phyloP scores from a whole-genome alignment of 148 eudicot species.

The Rhododendron ferrugineum region DNA sequence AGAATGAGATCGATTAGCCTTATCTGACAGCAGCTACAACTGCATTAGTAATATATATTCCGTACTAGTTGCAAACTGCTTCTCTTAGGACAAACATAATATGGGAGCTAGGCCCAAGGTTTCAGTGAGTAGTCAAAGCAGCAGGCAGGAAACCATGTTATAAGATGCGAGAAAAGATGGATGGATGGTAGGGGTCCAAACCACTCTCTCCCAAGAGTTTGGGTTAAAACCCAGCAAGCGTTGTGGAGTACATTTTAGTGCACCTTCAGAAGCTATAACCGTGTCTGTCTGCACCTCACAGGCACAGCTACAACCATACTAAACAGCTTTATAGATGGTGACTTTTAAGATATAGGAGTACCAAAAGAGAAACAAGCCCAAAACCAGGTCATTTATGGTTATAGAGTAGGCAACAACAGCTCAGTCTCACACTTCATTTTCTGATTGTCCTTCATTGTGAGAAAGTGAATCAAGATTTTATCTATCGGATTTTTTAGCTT shows the following conservation, averaged over 20 bases:
- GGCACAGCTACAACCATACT: background rate
- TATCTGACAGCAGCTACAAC: background rate
- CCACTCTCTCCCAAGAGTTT: background rate
- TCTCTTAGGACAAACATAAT: background rate
- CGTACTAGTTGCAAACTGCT: background rate
- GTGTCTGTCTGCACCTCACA: background rate
- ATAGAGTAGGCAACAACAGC: no score
- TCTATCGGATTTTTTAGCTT: no score
- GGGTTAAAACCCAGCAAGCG: background rate
- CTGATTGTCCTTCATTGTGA: no score
- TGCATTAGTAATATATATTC: background rate
- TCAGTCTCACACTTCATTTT: no score
- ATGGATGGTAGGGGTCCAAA: background rate
- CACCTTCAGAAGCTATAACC: background rate
- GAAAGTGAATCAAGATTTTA: no score
- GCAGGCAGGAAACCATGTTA: background rate
- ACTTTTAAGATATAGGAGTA: no score
- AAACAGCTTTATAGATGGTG: no score
- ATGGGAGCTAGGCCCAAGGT: background rate
- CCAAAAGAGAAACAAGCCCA: no score
- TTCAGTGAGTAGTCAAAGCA: background rate
- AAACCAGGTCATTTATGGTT: no score
- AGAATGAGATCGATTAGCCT: background rate
- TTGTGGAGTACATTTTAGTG: background rate
- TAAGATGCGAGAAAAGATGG: background rate